These are phyloP conservation scores for Bryoerythrophyllum caledonicum DNA, from an alignment of 225 moss, liverwort and hornwort genomes.

Conservation along the genomic window DNA sequence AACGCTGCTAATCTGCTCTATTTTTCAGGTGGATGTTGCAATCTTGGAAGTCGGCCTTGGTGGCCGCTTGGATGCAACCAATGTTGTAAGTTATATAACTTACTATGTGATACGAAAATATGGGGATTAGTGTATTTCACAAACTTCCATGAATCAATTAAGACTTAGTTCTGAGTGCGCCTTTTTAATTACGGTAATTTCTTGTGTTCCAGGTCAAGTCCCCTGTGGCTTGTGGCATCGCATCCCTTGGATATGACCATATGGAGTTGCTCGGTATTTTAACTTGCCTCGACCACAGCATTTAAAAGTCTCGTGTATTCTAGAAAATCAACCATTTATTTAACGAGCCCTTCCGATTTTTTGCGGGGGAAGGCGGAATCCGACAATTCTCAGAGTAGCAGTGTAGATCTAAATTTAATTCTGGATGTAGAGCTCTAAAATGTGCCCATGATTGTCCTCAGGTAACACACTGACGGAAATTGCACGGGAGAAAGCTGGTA, in stretches of 20 bases:
- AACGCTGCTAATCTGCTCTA: conserved; percentile 9
- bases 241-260: conserved; percentile 97
- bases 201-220: conserved; percentile 67
- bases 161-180: conserved; percentile 4
- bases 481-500: conserved; percentile 95
- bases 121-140: not conserved
- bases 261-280: conserved; percentile 89
- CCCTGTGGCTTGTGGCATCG: conserved; percentile 92
- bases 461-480: conserved; percentile 83
- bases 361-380: not conserved
- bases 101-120: not conserved
- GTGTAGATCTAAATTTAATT: not conserved
- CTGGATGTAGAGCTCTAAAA: conserved; percentile 21
- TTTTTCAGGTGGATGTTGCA: conserved; percentile 88
- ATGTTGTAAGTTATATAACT: conserved; percentile 66
- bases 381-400: not conserved
- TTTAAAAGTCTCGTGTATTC: not conserved
- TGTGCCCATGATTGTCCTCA: conserved; percentile 28
- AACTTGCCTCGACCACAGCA: conserved; percentile 22
- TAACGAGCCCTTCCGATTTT: not conserved
- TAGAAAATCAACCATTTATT: conserved; percentile 4
- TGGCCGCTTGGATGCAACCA: conserved; percentile 95
- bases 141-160: not conserved
- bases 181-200: conserved; percentile 16
- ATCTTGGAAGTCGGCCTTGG: conserved; percentile 99